A percentile compares a stretch with the other conserved stretches of the same genome.
These are phyloP conservation scores for Globisporangium recalcitrans DNA, from an alignment of 352 stramenopile species.

Conservation along the genomic window DNA sequence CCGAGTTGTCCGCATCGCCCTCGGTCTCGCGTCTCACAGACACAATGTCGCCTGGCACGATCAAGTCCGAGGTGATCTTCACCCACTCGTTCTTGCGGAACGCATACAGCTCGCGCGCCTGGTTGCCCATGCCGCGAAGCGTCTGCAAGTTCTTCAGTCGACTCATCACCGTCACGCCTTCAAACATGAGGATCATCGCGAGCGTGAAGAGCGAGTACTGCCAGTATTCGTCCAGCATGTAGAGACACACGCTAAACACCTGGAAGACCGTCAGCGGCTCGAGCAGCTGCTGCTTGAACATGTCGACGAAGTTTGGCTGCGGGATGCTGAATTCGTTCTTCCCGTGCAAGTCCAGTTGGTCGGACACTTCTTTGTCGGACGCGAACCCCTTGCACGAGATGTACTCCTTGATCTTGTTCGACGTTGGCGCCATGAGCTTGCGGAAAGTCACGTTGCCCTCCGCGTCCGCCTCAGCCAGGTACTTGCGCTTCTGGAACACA, in stretches of 20 bases:
- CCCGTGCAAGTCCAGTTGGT: constrained; percentile 68
- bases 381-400: constrained; percentile 40
- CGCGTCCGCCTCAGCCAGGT: constrained; percentile 64
- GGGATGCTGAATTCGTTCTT: constrained; percentile 94
- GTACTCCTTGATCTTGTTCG: constrained; percentile 61
- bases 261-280: constrained; percentile 99
- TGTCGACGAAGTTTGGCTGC: constrained; percentile 91
- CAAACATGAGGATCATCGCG: constrained; percentile 97
- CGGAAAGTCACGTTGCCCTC: constrained; percentile 55
- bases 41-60: constrained; percentile 93
- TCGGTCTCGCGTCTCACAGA: constrained; percentile 89
- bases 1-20: constrained; percentile 70
- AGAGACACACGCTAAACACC: constrained; percentile 97
- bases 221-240: constrained; percentile 99
- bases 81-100: constrained; percentile 88
- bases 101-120: constrained; percentile 84
- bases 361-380: constrained; percentile 34
- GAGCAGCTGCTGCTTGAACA: constrained; percentile 96
- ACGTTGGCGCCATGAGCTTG: constrained; percentile 71
- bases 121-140: constrained; percentile 92
- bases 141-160: constrained; percentile 94
- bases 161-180: constrained; percentile 94
- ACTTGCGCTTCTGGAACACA: constrained; percentile 89
- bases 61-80: constrained; percentile 69
- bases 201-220: constrained; percentile 99